Evolutionary conservation across 163 green algal species (phyloP), one percentile per base, ranked within the genome.

Genomic region (Scenedesmus sp.): DNA sequence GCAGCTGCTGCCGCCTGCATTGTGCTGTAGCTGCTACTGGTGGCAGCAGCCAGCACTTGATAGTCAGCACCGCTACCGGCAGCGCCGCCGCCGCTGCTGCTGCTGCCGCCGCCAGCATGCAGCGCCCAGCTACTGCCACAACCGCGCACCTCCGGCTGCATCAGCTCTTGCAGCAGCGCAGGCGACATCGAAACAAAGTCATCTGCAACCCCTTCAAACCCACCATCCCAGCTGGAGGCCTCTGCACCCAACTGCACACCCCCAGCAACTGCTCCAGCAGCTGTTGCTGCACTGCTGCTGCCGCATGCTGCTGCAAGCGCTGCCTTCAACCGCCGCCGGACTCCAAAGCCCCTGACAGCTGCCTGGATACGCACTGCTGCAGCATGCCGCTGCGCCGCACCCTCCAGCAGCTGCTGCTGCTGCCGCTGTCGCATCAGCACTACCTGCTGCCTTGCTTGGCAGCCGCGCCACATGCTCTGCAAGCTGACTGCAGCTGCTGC

Each of bases 281-380:
- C 81, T 67, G 81, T 18, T 3, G 52, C 52, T 66, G 81, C 52
- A 15, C 23, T 56, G 18, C 81, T 67, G 81, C 20, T 76, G 84
- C 84, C 76, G 83, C 83, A 54, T 76, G 86, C 86, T 67, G 86
- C 86, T 52, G 52, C 86, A 9, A 91, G 55, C 26, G 86, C 86
- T 52, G 86, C 86, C n/a, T 82, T 84, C 64, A 91, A 10, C 64
- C 86, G 20, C 46, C 26, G n/a, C 26, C 86, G 10, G 1, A 91
- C 70, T 4, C 67, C 4, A n/a, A 59, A 57, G 4, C 86, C 86
- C 67, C 64, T 55, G 20, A 91, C 20, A 23, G 64, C 86, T n/a
- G 86, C 86, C 9, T 91, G 86, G 13, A 91, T 91, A 16, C 18
- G 52, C 0, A 12, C 86, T 5, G 73, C 86, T 60, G 86, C 86